Percentiles rank a stretch among this genome's conserved stretches.
These are phyloP conservation scores for Elsinoe arachidis DNA, from an alignment of 2,329 filamentous ascomycete species.

Conservation along the genomic window DNA sequence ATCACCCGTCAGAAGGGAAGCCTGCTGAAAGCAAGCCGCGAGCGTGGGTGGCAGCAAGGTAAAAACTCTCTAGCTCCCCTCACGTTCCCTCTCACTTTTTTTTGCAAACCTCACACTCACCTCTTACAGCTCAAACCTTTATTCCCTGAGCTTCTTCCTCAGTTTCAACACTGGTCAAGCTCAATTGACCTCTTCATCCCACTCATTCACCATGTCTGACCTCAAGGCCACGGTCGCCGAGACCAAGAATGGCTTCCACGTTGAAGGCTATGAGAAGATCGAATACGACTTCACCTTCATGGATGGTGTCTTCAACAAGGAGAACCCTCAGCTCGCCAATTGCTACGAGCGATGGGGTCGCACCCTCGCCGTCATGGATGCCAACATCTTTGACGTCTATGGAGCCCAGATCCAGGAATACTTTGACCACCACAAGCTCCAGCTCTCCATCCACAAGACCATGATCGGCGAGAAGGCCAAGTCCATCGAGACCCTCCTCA, in stretches of 20 bases:
- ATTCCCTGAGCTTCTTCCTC: not conserved
- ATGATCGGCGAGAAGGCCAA: conserved; percentile 70
- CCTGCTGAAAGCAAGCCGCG: not conserved
- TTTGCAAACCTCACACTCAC: conserved; percentile 2
- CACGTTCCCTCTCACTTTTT: not conserved
- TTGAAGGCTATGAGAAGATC: conserved; percentile 67
- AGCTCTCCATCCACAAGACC: conserved; percentile 60
- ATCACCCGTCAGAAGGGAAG: not conserved
- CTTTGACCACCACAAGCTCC: conserved; percentile 55
- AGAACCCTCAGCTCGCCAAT: conserved; percentile 53
- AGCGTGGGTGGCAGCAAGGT: conserved; percentile 8
- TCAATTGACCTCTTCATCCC: conserved; percentile 9
- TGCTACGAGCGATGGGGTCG: conserved; percentile 59
- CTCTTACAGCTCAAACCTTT: not conserved
- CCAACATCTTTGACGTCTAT: conserved; percentile 62
- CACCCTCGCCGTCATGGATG: conserved; percentile 60
- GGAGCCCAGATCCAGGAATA: conserved; percentile 58
- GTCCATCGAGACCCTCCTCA: conserved; percentile 59
- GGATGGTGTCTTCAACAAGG: conserved; percentile 56
- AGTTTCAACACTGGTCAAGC: conserved; percentile 11
- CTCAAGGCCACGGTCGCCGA: conserved; percentile 55
- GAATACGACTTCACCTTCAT: conserved; percentile 68
- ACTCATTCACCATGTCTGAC: conserved; percentile 51
- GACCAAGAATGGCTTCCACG: conserved; percentile 58
- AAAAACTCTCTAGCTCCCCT: conserved; percentile 9